Conservation (phyloP, 352 stramenopile genomes). For the Halophytophthora batemanensis region DNA sequence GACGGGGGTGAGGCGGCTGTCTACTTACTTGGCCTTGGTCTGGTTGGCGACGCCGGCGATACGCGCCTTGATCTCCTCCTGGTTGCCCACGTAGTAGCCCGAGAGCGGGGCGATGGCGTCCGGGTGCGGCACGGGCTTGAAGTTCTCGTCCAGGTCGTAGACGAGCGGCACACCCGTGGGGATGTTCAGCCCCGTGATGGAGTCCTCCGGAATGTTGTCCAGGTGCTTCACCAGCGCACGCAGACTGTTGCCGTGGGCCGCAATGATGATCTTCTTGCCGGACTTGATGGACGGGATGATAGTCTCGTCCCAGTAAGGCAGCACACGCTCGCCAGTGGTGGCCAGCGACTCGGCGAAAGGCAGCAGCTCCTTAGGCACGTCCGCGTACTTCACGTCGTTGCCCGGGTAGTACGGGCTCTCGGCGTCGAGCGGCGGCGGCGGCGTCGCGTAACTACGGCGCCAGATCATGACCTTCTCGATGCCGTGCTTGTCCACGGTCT, state of each 20-base stretch:
- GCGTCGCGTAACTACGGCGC: conserved; percentile 96
- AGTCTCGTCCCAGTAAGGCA: conserved; percentile 94
- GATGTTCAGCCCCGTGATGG: conserved; percentile 98
- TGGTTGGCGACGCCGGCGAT: conserved; percentile 97
- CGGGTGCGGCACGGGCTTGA: conserved; percentile 93
- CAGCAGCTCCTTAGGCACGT: conserved; percentile 87
- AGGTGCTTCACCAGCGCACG: conserved; percentile 98
- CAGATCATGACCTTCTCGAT: conserved; percentile 98
- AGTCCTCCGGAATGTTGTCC: conserved; percentile 96
- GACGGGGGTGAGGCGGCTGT: no score
- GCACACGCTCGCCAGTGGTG: conserved; percentile 92
- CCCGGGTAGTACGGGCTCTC: conserved; percentile 88
- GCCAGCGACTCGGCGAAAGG: conserved; percentile 93
- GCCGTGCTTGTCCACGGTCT: conserved; percentile 98
- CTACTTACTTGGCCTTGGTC: conserved; percentile 85
- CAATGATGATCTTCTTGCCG: conserved; percentile 96
- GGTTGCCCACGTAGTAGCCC: conserved; percentile 90
- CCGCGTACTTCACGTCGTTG: conserved; percentile 90
- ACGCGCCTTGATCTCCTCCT: conserved; percentile 95
- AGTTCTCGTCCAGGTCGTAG: conserved; percentile 98
- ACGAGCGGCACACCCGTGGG: conserved; percentile 94
- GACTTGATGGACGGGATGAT: conserved; percentile 94
- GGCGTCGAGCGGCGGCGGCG: conserved; percentile 90
- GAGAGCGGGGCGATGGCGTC: conserved; percentile 89
- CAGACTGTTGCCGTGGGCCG: conserved; percentile 97